phyloP scores from a whole-genome alignment of 2,329 filamentous ascomycete species.

The Colletotrichum sansevieriae region DNA sequence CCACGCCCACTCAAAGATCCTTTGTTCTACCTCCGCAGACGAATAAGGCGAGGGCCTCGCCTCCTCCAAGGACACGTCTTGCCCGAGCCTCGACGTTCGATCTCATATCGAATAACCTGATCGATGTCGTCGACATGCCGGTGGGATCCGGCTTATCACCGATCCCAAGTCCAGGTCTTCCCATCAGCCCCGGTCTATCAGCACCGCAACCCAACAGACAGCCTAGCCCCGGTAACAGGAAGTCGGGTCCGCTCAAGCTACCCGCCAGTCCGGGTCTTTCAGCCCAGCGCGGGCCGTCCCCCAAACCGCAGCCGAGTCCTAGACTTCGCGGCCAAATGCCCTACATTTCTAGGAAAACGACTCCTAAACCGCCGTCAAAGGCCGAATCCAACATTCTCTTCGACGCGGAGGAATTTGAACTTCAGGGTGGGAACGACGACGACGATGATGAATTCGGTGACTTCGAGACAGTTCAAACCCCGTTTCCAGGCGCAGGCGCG shows the following conservation, averaged over 20 bases:
- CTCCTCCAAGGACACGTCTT: constrained; percentile 48
- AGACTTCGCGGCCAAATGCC: constrained; percentile 38
- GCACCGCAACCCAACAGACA: constrained; percentile 17
- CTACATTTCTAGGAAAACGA: constrained; percentile 10
- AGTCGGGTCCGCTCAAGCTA: constrained; percentile 20
- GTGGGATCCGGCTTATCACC: constrained; percentile 23
- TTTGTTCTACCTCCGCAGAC: constrained; percentile 35
- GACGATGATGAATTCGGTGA: constrained; percentile 70
- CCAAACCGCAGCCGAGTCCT: constrained; percentile 44
- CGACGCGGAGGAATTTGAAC: constrained; percentile 71
- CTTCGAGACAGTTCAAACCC: constrained; percentile 63
- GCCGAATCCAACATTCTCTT: constrained; percentile 71
- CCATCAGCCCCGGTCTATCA: constrained; percentile 15
- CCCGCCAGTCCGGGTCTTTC: constrained; percentile 15
- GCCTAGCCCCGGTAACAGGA: constrained; percentile 18
- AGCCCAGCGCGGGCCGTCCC: constrained; percentile 19
- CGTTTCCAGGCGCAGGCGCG: constrained; percentile 24
- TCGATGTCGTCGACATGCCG: constrained; percentile 51
- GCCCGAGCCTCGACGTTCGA: constrained; percentile 66
- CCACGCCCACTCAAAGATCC: constrained; percentile 43
- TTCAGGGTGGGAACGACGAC: constrained; percentile 55
- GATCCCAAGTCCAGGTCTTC: constrained; percentile 32
- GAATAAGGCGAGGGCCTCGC: constrained; percentile 39
- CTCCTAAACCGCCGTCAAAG: constrained; percentile 14
- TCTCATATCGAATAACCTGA: constrained; percentile 65